Percentiles rank a stretch among this genome's conserved stretches.
phyloP scores from a whole-genome alignment of 306 rosid species.

The Neltuma alba region DNA sequence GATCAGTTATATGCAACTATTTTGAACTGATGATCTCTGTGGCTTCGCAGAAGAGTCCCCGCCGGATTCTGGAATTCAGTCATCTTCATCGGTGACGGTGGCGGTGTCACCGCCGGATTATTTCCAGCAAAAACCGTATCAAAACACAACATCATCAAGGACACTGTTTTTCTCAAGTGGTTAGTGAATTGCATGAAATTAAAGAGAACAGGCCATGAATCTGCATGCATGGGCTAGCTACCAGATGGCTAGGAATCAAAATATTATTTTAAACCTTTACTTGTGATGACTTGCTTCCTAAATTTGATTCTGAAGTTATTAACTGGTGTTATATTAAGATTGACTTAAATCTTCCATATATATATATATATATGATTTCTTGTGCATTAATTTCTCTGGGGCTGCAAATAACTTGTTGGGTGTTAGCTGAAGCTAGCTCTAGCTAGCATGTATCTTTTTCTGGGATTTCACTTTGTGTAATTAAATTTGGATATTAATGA shows the following conservation, averaged over 20 bases:
- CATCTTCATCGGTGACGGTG: slow-evolving; percentile 60
- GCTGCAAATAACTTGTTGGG: background rate
- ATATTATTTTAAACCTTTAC: background rate
- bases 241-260: slow-evolving; percentile 7
- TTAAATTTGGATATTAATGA: background rate
- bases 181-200: slow-evolving; percentile 1
- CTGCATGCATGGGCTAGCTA: background rate
- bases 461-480: background rate
- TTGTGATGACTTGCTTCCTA: slow-evolving; percentile 19
- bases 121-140: slow-evolving; percentile 51
- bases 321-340: background rate
- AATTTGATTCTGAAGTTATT: background rate
- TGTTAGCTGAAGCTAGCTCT: background rate
- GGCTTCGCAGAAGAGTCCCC: slow-evolving; percentile 44
- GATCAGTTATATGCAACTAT: too few relatives aligned
- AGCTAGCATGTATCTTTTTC: background rate
- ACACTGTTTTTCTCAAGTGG: slow-evolving; percentile 59
- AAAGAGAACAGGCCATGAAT: background rate
- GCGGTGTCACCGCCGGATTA: slow-evolving; percentile 65
- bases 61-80: slow-evolving; percentile 50
- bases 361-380: background rate
- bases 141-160: slow-evolving; percentile 41
- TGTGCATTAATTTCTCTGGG: background rate
- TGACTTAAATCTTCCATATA: background rate
- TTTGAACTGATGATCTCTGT: background rate